Percentiles rank a stretch among this genome's conserved stretches.
These are phyloP conservation scores for Firmiana major DNA, from an alignment of 345 rosid genomes.

Conservation along the genomic window DNA sequence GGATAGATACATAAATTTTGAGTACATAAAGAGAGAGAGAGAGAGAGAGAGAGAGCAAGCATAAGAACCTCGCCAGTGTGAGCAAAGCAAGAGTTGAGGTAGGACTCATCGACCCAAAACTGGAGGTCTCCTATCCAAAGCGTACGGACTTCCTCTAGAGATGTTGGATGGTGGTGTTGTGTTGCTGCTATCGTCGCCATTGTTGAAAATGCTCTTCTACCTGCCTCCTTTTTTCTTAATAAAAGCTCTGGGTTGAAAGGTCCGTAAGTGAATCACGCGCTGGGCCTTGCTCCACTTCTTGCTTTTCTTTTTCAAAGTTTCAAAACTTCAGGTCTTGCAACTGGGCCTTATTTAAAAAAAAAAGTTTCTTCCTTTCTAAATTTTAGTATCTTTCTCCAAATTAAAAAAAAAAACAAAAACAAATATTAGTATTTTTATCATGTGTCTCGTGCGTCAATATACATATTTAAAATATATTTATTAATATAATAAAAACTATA, in stretches of 20 bases:
- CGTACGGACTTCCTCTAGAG: constrained; percentile 88
- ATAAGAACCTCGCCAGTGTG: constrained; percentile 86
- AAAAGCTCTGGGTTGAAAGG: background rate
- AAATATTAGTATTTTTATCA: too few species aligned
- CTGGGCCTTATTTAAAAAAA: too few species aligned
- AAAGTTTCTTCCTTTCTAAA: too few species aligned
- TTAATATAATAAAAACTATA: too few species aligned
- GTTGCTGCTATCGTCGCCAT: constrained; percentile 35
- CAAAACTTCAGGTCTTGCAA: too few species aligned
- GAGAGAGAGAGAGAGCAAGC: background rate
- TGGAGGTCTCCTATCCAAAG: constrained; percentile 99
- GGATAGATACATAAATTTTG: background rate
- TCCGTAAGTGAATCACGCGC: background rate
- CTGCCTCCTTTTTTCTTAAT: background rate
- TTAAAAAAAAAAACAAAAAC: too few species aligned
- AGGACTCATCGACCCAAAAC: constrained; percentile 87
- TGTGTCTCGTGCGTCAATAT: too few species aligned
- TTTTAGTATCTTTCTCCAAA: too few species aligned
- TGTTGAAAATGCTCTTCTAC: background rate
- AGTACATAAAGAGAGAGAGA: background rate
- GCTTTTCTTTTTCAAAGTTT: too few species aligned
- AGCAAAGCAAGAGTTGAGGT: constrained; percentile 86
- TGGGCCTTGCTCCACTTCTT: background rate
- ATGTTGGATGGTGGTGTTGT: constrained; percentile 70
- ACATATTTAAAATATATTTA: too few species aligned